These are phyloP conservation scores for Peterozyma toletana DNA, from an alignment of 805 yeast species.

Conservation along the genomic window DNA sequence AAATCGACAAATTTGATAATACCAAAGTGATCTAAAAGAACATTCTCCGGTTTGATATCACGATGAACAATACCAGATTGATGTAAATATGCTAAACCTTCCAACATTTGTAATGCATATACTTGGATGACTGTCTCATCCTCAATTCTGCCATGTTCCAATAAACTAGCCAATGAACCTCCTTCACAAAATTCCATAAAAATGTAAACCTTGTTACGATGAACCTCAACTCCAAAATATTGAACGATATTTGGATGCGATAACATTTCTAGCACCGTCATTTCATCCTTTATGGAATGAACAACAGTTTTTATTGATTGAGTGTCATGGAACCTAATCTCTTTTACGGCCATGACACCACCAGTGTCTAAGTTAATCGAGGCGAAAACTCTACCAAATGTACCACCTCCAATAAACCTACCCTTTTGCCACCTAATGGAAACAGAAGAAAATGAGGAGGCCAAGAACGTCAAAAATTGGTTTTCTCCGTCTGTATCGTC, in stretches of 20 bases:
- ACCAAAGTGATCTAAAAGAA: conserved; percentile 83
- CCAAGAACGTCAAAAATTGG: conserved; percentile 77
- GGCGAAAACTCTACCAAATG: conserved; percentile 90
- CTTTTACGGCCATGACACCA: conserved; percentile 95
- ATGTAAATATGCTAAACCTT: conserved; percentile 91
- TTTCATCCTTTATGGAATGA: conserved; percentile 88
- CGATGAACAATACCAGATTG: conserved; percentile 94
- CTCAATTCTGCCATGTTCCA: conserved; percentile 90
- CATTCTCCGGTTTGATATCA: conserved; percentile 94
- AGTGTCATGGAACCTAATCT: conserved; percentile 82
- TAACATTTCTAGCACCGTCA: conserved; percentile 91
- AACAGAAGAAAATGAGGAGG: conserved; percentile 82
- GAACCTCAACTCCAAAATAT: conserved; percentile 95
- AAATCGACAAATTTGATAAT: conserved; percentile 94
- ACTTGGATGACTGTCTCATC: conserved; percentile 91
- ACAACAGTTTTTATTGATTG: conserved; percentile 79
- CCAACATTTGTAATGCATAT: conserved; percentile 86
- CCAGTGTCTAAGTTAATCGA: conserved; percentile 93
- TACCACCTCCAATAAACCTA: conserved; percentile 86
- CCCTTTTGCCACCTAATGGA: conserved; percentile 98
- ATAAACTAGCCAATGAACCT: conserved; percentile 79
- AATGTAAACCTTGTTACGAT: conserved; percentile 87
- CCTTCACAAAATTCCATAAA: conserved; percentile 98
- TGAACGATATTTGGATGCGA: conserved; percentile 96
- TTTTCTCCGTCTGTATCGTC: conserved; percentile 85